Conservation (phyloP, 306 rosid genomes). For the Arachis hypogaea region DNA sequence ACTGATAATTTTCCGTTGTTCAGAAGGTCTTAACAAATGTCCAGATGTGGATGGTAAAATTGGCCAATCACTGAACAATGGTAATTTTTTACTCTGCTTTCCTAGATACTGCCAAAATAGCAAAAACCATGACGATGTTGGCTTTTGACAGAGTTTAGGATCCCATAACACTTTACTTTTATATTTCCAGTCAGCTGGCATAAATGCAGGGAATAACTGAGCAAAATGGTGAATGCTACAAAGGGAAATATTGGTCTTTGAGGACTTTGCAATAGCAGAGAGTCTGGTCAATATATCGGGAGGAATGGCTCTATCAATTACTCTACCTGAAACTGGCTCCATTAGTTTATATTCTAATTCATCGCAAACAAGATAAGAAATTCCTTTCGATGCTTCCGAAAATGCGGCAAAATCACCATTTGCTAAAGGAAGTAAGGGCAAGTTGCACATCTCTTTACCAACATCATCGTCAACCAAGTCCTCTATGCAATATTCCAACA, state of each 20-base stretch:
- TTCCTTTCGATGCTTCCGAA: constrained; percentile 66
- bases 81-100: constrained; percentile 58
- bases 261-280: constrained; percentile 80
- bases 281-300: constrained; percentile 64
- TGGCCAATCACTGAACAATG: constrained; percentile 87
- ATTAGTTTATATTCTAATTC: constrained; percentile 76
- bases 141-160: constrained; percentile 68
- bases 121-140: constrained; percentile 77
- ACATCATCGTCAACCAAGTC: constrained; percentile 92
- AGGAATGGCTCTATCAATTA: constrained; percentile 74
- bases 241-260: constrained; percentile 65
- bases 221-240: constrained; percentile 66
- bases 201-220: constrained; percentile 69
- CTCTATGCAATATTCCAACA: constrained; percentile 92
- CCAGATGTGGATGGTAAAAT: constrained; percentile 86
- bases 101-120: constrained; percentile 82
- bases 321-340: constrained; percentile 65
- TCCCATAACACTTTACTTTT: constrained; percentile 84
- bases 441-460: constrained; percentile 65
- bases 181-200: constrained; percentile 88
- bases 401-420: constrained; percentile 81
- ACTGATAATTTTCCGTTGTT: constrained; percentile 68
- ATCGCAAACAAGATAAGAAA: constrained; percentile 76
- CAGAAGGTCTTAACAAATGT: constrained; percentile 70
- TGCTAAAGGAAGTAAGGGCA: constrained; percentile 90